A percentile compares a stretch with the other conserved stretches of the same genome.
Conservation (phyloP, 768 basidiomycete species). For the Fomitopsis pulvina region DNA sequence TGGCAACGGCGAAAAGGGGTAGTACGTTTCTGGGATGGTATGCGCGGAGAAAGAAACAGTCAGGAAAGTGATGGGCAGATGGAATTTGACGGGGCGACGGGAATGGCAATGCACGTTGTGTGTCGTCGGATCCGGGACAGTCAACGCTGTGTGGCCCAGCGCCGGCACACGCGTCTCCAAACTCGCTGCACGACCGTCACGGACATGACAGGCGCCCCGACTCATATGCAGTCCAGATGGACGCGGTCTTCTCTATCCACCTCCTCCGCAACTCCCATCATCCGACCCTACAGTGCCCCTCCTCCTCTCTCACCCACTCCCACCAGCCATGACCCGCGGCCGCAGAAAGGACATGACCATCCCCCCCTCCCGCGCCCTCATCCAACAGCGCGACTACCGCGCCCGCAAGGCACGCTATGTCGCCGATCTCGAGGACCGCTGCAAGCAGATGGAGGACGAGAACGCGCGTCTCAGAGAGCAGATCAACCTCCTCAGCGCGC, state of each 20-base stretch:
- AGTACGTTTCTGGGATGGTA: not conserved
- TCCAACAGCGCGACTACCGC: constrained; percentile 60
- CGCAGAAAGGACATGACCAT: constrained; percentile 60
- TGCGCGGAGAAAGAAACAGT: constrained; percentile 1
- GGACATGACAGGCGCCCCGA: not conserved
- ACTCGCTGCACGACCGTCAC: constrained; percentile 1
- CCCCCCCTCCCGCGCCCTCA: constrained; percentile 49
- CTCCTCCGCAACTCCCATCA: not conserved
- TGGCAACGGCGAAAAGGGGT: not conserved
- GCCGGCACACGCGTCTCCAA: not conserved
- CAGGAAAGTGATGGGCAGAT: constrained; percentile 1
- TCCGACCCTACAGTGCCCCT: not conserved
- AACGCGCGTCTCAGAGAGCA: constrained; percentile 44
- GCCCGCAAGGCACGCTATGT: constrained; percentile 54
- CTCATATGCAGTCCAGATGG: not conserved
- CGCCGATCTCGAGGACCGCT: constrained; percentile 48
- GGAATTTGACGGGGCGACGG: not conserved
- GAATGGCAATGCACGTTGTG: not conserved
- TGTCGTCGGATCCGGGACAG: constrained; percentile 4
- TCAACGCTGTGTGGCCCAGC: not conserved
- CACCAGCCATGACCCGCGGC: constrained; percentile 47
- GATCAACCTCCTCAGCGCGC: constrained; percentile 35
- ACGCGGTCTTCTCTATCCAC: not conserved
- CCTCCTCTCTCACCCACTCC: not conserved
- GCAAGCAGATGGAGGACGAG: constrained; percentile 47